phyloP scores from a whole-genome alignment of 768 basidiomycete genomes.

The Coprinellus aureogranulatus region DNA sequence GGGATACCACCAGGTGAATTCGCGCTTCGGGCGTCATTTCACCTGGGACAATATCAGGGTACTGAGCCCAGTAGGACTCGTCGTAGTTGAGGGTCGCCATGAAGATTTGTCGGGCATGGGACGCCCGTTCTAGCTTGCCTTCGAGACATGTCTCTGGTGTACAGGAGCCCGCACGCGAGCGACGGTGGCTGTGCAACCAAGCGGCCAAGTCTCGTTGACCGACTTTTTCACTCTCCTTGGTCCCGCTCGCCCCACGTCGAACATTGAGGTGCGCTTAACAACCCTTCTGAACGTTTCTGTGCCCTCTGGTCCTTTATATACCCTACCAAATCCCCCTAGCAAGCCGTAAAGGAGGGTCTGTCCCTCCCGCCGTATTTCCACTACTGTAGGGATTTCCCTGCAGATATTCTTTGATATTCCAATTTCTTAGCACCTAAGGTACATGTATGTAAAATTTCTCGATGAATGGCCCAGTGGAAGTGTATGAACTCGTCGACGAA shows the following conservation, averaged over 20 bases:
- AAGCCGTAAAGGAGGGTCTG: too few relatives aligned
- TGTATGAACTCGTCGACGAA: background rate
- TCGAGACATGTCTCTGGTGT: background rate
- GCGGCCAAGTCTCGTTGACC: background rate
- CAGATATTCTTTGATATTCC: background rate
- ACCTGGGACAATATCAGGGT: background rate
- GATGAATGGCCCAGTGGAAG: background rate
- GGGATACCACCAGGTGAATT: slow-evolving; percentile 14
- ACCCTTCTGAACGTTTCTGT: too few relatives aligned
- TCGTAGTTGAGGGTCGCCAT: background rate
- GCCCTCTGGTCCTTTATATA: too few relatives aligned
- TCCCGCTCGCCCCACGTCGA: too few relatives aligned
- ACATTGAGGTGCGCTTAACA: too few relatives aligned
- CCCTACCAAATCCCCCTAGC: too few relatives aligned
- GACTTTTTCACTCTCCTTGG: too few relatives aligned
- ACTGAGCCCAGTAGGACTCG: background rate
- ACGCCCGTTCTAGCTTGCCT: background rate
- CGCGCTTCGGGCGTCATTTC: background rate
- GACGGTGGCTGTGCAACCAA: background rate
- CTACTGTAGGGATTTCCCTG: too few relatives aligned
- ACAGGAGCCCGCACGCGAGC: too few relatives aligned
- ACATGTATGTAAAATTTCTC: background rate
- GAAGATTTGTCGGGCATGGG: background rate
- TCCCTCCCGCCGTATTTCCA: too few relatives aligned
- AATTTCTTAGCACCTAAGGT: background rate